Base-by-base conservation (phyloP, 345 rosid genomes). In the Rhodamnia argentea region DNA sequence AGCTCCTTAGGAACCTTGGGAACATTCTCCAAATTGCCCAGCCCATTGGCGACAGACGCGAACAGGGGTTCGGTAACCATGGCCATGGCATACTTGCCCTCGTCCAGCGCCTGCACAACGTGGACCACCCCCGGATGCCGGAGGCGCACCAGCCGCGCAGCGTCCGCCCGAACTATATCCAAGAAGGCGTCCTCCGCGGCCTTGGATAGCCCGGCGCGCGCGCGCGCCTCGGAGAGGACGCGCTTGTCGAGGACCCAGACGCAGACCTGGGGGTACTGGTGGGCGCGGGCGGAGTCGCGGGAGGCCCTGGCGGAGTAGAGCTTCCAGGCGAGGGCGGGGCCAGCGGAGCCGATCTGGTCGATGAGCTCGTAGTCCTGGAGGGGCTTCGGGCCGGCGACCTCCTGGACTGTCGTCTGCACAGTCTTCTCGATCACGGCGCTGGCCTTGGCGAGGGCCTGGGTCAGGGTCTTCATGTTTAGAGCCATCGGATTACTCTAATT, bases 311-410 rank as follows among this genome's bases (percentile, higher is more conserved):
- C 99, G 1, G 95, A 90, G 91, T 92, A 95, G 40, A 97, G 90
- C 91, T 92, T 97, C 99, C 99, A 97, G 27, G 94, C 95, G 29
- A 96, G 94, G 11, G 94, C 99, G n/a, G 99, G 99, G 0, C 99
- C 99, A 7, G 99, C 98, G 29, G 99, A 96, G 85, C 99, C 99
- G 95, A 97, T 96, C 95, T 96, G 99, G 85, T 95, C 93, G 85
- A 96, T 91, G 56, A 97, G 97, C 83, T 97, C 98, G 86, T 94
- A 96, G 91, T 97, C 99, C 88, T 96, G 99, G 37, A 97, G 90
- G 64, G 99, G 87, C 83, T 90, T 95, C 5, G 99, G 99, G 42
- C 99, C 99, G 54, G 98, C 93, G 20, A 97, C 99, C 91, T 97
- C 99, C 93, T 96, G 99, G 0, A 97, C 99, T 70, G 99, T 97